Conservation (phyloP, 805 yeast genomes). For the Lachancea meyersii region DNA sequence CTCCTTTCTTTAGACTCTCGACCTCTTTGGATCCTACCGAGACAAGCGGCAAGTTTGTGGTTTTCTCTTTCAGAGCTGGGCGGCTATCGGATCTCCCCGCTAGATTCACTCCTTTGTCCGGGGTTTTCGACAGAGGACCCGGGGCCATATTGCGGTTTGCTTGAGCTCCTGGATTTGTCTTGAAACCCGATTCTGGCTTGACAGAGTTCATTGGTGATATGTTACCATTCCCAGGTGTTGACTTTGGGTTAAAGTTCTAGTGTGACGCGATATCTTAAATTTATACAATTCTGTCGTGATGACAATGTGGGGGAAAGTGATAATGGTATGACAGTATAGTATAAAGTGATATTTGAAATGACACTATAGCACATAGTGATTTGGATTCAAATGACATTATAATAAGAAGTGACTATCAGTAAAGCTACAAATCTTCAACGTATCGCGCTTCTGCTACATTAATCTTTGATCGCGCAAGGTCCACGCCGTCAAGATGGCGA, state of each 20-base stretch:
- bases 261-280: no score
- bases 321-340: neutral
- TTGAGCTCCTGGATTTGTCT: neutral
- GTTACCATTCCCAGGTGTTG: no score
- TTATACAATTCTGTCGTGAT: no score
- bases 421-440: no score
- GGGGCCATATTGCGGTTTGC: neutral
- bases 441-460: no score
- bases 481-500: no score
- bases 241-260: no score
- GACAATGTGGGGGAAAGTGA: no score
- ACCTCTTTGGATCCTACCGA: neutral
- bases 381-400: no score
- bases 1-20: neutral
- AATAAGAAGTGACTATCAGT: no score
- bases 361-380: neutral
- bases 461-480: no score
- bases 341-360: neutral
- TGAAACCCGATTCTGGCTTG: neutral
- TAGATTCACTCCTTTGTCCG: neutral
- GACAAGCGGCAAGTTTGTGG: slow-evolving; percentile 10
- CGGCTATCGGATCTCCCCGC: slow-evolving; percentile 13
- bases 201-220: neutral
- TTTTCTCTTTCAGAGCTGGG: slow-evolving; percentile 18
- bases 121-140: no score